phyloP scores from a whole-genome alignment of 176 grass and related monocot genomes.

The Chrysopogon serrulatus region DNA sequence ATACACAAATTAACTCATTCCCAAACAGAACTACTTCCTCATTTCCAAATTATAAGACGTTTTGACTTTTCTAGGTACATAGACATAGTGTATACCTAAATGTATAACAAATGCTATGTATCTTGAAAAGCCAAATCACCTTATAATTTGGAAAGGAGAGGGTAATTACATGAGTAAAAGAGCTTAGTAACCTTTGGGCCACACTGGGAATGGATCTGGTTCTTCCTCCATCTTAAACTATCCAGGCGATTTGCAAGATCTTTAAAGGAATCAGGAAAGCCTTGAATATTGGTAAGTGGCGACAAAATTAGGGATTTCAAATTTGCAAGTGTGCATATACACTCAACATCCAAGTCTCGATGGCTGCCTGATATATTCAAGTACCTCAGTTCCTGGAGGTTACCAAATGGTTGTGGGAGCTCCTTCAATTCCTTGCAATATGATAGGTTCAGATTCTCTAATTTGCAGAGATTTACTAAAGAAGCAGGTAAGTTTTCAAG shows the following conservation, averaged over 20 bases:
- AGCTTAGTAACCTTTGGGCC: neutral
- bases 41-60: no score
- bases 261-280: neutral
- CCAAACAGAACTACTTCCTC: neutral
- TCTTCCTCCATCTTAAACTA: neutral
- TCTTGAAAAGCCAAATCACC: no score
- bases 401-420: conserved; percentile 11
- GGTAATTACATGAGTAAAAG: neutral
- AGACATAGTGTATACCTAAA: no score
- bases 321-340: neutral
- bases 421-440: neutral
- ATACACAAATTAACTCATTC: neutral
- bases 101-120: no score
- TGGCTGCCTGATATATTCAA: conserved; percentile 10
- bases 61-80: no score
- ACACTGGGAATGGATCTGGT: neutral
- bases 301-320: neutral
- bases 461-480: neutral
- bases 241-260: neutral
- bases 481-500: neutral
- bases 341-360: neutral
- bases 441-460: conserved; percentile 6
- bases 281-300: neutral
- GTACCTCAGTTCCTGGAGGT: neutral
- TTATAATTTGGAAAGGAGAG: no score